phyloP scores from a whole-genome alignment of 2,329 filamentous ascomycete species.

The Fusarium buharicum region DNA sequence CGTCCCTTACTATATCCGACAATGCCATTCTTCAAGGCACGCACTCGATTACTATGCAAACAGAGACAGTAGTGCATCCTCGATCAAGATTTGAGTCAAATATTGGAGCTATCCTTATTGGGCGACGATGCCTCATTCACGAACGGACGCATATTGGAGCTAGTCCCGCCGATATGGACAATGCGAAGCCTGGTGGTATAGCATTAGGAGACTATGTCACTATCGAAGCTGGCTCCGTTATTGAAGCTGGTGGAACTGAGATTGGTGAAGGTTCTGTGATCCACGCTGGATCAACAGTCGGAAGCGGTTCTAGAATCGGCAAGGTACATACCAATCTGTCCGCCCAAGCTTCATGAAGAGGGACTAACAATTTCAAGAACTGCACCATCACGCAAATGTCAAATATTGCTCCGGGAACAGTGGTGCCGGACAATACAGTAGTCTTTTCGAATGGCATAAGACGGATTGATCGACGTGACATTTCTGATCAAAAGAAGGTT shows the following conservation, averaged over 20 bases:
- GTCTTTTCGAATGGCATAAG: constrained; percentile 72
- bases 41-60: constrained; percentile 80
- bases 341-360: neutral
- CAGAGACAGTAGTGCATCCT: constrained; percentile 86
- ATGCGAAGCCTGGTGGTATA: constrained; percentile 58
- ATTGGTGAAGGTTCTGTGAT: constrained; percentile 70
- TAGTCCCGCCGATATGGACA: constrained; percentile 43
- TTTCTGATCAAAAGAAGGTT: constrained; percentile 71
- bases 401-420: constrained; percentile 65
- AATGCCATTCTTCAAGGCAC: constrained; percentile 73
- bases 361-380: constrained; percentile 58
- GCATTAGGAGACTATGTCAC: constrained; percentile 69
- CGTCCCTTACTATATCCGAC: constrained; percentile 70
- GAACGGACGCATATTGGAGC: constrained; percentile 72
- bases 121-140: constrained; percentile 82
- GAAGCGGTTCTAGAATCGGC: constrained; percentile 69
- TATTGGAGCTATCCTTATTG: constrained; percentile 81
- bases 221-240: constrained; percentile 66
- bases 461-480: constrained; percentile 68
- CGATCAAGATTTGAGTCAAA: constrained; percentile 82
- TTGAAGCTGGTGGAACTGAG: constrained; percentile 71
- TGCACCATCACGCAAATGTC: constrained; percentile 76
- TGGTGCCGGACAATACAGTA: constrained; percentile 74
- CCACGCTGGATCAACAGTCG: constrained; percentile 69
- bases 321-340: constrained; percentile 59